Conservation (phyloP, 352 stramenopile species). For the Pythium periplocum region DNA sequence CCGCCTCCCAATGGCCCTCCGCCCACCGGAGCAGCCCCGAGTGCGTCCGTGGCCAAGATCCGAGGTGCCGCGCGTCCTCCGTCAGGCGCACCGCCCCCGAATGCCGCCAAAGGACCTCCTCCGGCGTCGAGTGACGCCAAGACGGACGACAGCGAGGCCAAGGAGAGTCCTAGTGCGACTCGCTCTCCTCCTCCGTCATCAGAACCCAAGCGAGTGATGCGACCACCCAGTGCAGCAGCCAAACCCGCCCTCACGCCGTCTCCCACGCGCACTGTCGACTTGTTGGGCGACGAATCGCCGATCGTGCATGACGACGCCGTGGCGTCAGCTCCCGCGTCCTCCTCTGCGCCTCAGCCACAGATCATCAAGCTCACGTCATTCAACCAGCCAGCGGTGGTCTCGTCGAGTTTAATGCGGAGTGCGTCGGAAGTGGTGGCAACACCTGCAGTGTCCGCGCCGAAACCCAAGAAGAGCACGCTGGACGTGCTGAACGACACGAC, state of each 20-base stretch:
- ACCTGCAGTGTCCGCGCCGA: neutral
- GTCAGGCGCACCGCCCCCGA: conserved; percentile 24
- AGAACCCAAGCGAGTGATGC: conserved; percentile 13
- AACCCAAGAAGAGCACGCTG: conserved; percentile 63
- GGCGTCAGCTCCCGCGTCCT: conserved; percentile 5
- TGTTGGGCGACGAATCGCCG: conserved; percentile 30
- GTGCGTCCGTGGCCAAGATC: conserved; percentile 71
- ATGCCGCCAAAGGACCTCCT: neutral
- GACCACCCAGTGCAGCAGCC: conserved; percentile 14
- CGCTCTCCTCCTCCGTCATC: neutral
- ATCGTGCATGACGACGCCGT: conserved; percentile 15
- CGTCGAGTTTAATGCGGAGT: conserved; percentile 9
- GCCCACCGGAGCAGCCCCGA: conserved; percentile 36
- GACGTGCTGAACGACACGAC: conserved; percentile 68
- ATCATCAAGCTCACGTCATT: conserved; percentile 18
- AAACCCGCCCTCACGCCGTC: conserved; percentile 18
- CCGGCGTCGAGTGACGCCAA: conserved; percentile 20
- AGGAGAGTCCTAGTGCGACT: neutral
- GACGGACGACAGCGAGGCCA: neutral
- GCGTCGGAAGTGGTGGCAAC: conserved; percentile 1
- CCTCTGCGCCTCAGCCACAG: conserved; percentile 18
- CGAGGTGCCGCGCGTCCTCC: conserved; percentile 49
- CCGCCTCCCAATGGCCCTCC: conserved; percentile 60
- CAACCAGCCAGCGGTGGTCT: neutral
- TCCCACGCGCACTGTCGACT: conserved; percentile 25